Evolutionary conservation across 192 early-diverging fungal species (phyloP).

Genomic region (Umbelopsis sp.): DNA sequence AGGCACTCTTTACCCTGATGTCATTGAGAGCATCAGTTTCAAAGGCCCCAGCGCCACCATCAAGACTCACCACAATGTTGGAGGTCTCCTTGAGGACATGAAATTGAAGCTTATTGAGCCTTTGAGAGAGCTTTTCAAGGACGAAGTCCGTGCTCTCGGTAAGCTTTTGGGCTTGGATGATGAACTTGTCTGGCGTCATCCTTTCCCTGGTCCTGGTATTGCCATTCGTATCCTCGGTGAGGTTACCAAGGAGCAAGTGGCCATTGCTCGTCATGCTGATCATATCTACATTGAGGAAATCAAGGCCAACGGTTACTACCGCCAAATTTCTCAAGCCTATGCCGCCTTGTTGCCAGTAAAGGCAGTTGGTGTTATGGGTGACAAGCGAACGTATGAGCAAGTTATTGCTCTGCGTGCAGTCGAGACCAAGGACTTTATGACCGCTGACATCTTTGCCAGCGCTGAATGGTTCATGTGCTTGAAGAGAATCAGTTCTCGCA

Average conservation of each 20-base stretch:
- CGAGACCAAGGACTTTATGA: conserved; percentile 98
- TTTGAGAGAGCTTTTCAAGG: conserved; percentile 97
- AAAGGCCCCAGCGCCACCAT: conserved; percentile 99
- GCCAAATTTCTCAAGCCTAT: conserved; percentile 97
- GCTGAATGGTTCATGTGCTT: conserved; percentile 60
- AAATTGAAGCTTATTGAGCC: conserved; percentile 98
- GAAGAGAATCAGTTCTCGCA: conserved; percentile 91
- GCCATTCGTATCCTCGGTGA: conserved; percentile 98
- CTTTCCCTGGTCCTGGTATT: conserved; percentile 99
- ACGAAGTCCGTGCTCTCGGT: conserved; percentile 98
- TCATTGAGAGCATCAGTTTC: conserved; percentile 98
- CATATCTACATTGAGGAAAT: conserved; percentile 99
- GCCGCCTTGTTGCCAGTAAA: conserved; percentile 93
- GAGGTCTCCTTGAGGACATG: conserved; percentile 96
- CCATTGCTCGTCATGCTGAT: conserved; percentile 93
- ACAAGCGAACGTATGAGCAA: conserved; percentile 98
- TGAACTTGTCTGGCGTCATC: conserved; percentile 97
- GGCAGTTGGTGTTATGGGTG: conserved; percentile 99
- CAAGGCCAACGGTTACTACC: conserved; percentile 95
- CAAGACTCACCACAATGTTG: conserved; percentile 99
- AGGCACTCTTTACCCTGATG: conserved; percentile 98
- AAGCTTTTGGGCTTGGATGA: conserved; percentile 86
- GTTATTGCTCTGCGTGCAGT: conserved; percentile 97
- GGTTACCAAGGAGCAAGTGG: conserved; percentile 91
- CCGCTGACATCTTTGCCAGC: conserved; percentile 75